Evolutionary conservation across 2,329 filamentous ascomycete species (phyloP).

Genomic region (Fusarium staphyleae): DNA sequence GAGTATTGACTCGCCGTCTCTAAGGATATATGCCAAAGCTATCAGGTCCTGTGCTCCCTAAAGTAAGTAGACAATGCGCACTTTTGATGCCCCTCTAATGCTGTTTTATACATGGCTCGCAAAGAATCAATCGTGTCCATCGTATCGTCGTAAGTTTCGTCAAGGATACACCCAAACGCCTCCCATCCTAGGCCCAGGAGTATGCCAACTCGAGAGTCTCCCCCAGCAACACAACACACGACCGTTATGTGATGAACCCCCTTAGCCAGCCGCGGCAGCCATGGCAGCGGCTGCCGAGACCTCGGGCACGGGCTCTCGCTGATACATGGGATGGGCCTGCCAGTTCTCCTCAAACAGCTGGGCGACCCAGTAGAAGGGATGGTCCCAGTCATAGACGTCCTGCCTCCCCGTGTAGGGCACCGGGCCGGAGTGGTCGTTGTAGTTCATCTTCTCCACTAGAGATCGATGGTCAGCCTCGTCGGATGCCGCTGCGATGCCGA

Average conservation of each 20-base stretch:
- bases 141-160: slow-evolving; percentile 1
- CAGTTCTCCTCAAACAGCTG: slow-evolving; percentile 56
- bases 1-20: neutral
- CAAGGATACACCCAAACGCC: neutral
- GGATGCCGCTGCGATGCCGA: neutral
- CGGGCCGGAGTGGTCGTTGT: neutral
- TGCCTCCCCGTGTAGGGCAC: slow-evolving; percentile 38
- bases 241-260: no score
- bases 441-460: slow-evolving; percentile 8
- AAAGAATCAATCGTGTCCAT: slow-evolving; percentile 3
- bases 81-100: neutral
- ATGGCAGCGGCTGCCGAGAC: neutral
- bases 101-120: neutral
- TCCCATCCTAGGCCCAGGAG: neutral
- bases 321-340: slow-evolving; percentile 45
- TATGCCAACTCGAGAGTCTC: no score
- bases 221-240: neutral
- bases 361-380: slow-evolving; percentile 54
- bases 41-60: neutral
- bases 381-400: slow-evolving; percentile 46
- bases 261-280: neutral
- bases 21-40: neutral
- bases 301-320: slow-evolving; percentile 30
- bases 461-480: slow-evolving; percentile 7
- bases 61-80: neutral